Evolutionary conservation across 1,284 basidiomycete species (phyloP).

Genomic region (Naganishia sp.): DNA sequence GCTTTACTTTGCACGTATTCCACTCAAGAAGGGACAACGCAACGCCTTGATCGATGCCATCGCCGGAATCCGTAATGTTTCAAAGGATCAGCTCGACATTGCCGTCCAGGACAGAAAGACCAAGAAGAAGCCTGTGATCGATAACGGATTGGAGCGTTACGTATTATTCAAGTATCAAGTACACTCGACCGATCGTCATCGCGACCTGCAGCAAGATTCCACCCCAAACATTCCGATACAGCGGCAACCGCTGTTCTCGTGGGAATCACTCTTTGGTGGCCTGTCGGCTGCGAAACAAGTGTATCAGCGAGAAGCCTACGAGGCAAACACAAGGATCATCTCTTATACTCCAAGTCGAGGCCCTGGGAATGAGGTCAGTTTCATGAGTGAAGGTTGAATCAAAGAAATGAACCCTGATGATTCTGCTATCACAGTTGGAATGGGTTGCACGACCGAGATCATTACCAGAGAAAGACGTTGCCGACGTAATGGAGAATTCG

Average conservation of each 20-base stretch:
- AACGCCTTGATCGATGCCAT: slow-evolving; percentile 11
- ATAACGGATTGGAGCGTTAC: slow-evolving; percentile 20
- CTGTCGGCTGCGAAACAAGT: slow-evolving; percentile 1
- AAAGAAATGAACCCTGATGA: not conserved
- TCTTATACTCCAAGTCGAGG: slow-evolving; percentile 16
- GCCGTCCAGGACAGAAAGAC: not conserved
- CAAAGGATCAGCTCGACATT: not conserved
- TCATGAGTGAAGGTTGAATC: not conserved
- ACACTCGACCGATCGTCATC: not conserved
- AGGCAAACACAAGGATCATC: slow-evolving; percentile 5
- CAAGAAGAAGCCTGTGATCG: slow-evolving; percentile 9
- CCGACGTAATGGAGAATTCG: too few relatives aligned
- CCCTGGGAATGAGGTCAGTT: slow-evolving; percentile 4
- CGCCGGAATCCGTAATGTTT: not conserved
- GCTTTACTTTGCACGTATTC: slow-evolving; percentile 7
- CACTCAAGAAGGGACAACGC: not conserved
- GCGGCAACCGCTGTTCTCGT: not conserved
- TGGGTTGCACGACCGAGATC: slow-evolving; percentile 16
- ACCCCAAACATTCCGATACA: not conserved
- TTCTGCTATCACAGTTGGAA: not conserved
- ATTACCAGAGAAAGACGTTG: not conserved
- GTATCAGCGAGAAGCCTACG: slow-evolving; percentile 15
- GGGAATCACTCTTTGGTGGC: slow-evolving; percentile 13
- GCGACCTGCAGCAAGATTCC: not conserved
- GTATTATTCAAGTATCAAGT: slow-evolving; percentile 4